Base-by-base conservation (phyloP, 805 yeast species). In the Tetrapisispora fleetii region DNA sequence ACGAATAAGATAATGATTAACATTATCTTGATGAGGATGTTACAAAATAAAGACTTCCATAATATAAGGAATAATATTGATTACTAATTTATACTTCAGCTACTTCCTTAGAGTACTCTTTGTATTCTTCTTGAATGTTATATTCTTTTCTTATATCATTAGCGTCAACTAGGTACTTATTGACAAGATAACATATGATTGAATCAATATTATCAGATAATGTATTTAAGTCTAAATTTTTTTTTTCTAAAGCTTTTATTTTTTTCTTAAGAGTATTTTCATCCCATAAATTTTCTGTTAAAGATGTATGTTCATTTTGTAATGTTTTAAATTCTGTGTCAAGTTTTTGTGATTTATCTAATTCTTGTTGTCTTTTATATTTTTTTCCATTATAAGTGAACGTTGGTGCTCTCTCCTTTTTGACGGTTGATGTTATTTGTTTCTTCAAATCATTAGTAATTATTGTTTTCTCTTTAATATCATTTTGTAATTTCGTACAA, bases 121-220 rank as follows among this genome's bases (percentile, higher is more conserved):
- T 54, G 45, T 71, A 69, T 48, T 72, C 77, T 5, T 65, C 68
- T 0, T 81, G 79, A 5, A 76, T 65, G 4, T 61, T 67, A 39
- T 75, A 59, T 53, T 75, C 78, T 17, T 60, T 50, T 24, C 66
- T 56, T 19, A 77, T 58, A 18, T 54, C 56, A 7, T 52, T 51
- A 16, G 67, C 50, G 4, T 58, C 56, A 10, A 73, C 54, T 6
- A 62, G 64, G 43, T 52, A 61, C 17, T 62, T 59, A 17, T 56
- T 59, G 3, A 64, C 53, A 28, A 77, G 64, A 50, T 69, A 70
- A 8, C 59, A 63, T 1, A 73, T 47, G 21, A 77, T 46, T 1
- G 61, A 40, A 43, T 73, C 77, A 43, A 77, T 69, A 48, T 72
- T 74, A 50, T 76, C 78, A 16, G 69, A 59, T 35, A 56, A 36